Percentiles rank a stretch among this genome's conserved stretches.
These are phyloP conservation scores for Amorphotheca resinae DNA, from an alignment of 495 filamentous ascomycete genomes.

Conservation along the genomic window DNA sequence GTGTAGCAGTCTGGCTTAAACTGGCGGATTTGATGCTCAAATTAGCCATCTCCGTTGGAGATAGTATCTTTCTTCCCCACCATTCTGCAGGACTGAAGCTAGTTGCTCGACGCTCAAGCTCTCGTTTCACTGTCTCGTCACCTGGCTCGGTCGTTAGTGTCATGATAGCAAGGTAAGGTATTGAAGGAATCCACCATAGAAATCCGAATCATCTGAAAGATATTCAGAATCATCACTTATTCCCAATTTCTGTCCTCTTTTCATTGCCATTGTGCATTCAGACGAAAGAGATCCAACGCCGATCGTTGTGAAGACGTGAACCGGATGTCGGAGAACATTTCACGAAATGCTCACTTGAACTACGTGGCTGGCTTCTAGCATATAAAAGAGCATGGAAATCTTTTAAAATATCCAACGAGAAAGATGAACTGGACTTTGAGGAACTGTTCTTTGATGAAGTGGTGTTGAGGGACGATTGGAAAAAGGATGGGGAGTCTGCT, in stretches of 20 bases:
- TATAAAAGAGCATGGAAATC: neutral
- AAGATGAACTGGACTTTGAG: too few relatives aligned
- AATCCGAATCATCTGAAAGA: conserved; percentile 58
- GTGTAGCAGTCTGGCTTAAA: conserved; percentile 10
- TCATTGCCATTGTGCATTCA: conserved; percentile 6
- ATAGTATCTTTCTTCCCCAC: conserved; percentile 29
- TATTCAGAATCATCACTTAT: conserved; percentile 4
- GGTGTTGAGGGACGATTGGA: too few relatives aligned
- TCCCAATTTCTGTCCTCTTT: neutral
- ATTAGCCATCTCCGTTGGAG: conserved; percentile 10
- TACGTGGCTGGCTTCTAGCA: too few relatives aligned
- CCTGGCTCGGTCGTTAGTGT: conserved; percentile 10
- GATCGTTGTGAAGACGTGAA: too few relatives aligned
- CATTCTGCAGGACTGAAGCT: conserved; percentile 35
- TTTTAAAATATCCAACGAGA: too few relatives aligned
- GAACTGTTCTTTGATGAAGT: too few relatives aligned
- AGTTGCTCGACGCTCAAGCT: conserved; percentile 24
- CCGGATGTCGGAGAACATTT: too few relatives aligned
- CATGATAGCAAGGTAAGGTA: conserved; percentile 15
- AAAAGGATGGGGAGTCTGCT: too few relatives aligned
- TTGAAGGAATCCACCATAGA: conserved; percentile 42
- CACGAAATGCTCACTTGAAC: too few relatives aligned
- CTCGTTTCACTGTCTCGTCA: conserved; percentile 7
- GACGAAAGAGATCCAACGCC: conserved; percentile 29
- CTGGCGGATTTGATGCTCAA: conserved; percentile 3